Conservation (phyloP, 176 grass and related monocot species). For the Puccinellia tenuiflora region DNA sequence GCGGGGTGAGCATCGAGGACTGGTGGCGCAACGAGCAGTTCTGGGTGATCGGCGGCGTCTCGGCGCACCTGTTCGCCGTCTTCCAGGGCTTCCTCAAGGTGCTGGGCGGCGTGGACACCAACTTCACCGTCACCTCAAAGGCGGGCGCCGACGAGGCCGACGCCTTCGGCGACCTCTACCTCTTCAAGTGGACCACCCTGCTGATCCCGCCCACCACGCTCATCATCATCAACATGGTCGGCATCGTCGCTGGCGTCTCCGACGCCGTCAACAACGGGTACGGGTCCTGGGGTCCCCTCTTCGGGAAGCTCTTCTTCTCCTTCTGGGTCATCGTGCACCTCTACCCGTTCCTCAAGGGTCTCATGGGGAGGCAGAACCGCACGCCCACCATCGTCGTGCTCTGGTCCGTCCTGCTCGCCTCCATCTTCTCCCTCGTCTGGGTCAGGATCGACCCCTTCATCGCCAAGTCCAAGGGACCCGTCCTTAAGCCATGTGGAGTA, state of each 20-base stretch:
- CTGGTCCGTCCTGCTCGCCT: slow-evolving; percentile 86
- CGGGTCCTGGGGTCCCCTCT: slow-evolving; percentile 86
- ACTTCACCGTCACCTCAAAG: slow-evolving; percentile 97
- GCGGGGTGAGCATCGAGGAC: slow-evolving; percentile 91
- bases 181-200: slow-evolving; percentile 95
- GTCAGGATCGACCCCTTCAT: slow-evolving; percentile 94
- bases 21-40: slow-evolving; percentile 99
- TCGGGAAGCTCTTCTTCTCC: slow-evolving; percentile 96
- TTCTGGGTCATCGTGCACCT: slow-evolving; percentile 97
- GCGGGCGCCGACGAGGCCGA: slow-evolving; percentile 57
- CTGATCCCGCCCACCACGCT: slow-evolving; percentile 77
- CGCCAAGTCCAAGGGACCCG: slow-evolving; percentile 66
- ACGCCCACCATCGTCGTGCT: slow-evolving; percentile 94
- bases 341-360: slow-evolving; percentile 90
- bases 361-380: slow-evolving; percentile 88
- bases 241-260: slow-evolving; percentile 84
- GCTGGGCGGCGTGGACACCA: slow-evolving; percentile 75
- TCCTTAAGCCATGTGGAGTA: slow-evolving; percentile 90
- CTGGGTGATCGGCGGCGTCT: slow-evolving; percentile 91
- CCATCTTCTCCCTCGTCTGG: slow-evolving; percentile 96
- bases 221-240: slow-evolving; percentile 99
- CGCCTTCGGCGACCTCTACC: slow-evolving; percentile 80
- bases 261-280: slow-evolving; percentile 93
- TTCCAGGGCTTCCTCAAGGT: slow-evolving; percentile 98
- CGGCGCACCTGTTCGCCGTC: slow-evolving; percentile 79